phyloP scores from a whole-genome alignment of 192 early-diverging fungal genomes.

The Coemansia sp. region DNA sequence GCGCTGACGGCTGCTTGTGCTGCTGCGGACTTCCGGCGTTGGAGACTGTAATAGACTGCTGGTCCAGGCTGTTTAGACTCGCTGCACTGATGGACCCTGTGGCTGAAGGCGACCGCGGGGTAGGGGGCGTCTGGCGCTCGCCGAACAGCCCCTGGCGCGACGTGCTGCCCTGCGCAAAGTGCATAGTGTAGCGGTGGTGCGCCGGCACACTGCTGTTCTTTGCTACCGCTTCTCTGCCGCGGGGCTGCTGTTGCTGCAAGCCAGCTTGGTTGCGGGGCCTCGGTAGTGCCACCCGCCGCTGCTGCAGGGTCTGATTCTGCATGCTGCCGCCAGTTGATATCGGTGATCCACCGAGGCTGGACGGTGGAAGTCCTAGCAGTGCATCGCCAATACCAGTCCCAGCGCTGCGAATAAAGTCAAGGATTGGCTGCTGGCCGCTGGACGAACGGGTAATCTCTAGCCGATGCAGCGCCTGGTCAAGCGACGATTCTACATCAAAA shows the following conservation, averaged over 20 bases:
- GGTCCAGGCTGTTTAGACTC: conserved; percentile 12
- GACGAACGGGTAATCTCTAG: conserved; percentile 38
- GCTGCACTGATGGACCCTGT: conserved; percentile 15
- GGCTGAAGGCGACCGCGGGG: conserved; percentile 19
- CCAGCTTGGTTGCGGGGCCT: not conserved
- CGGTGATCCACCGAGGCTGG: conserved; percentile 1
- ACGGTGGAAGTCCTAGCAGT: conserved; percentile 26
- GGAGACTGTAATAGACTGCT: not conserved
- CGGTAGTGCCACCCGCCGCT: conserved; percentile 20
- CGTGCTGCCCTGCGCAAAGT: conserved; percentile 19
- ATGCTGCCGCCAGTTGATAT: not conserved
- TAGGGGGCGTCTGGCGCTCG: conserved; percentile 8
- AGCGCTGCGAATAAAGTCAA: conserved; percentile 19
- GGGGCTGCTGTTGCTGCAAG: not conserved
- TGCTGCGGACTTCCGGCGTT: not conserved
- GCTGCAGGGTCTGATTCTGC: conserved; percentile 2
- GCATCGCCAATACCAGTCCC: conserved; percentile 36
- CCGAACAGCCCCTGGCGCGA: conserved; percentile 14
- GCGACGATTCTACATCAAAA: conserved; percentile 25
- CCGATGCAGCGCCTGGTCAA: conserved; percentile 42
- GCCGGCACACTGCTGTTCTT: conserved; percentile 15
- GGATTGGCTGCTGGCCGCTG: conserved; percentile 29
- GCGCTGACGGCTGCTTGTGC: not conserved
- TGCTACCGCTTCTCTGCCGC: conserved; percentile 6
- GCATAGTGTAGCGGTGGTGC: conserved; percentile 44